Conservation (phyloP, 225 moss, liverwort and hornwort genomes). For the Climacium dendroides region DNA sequence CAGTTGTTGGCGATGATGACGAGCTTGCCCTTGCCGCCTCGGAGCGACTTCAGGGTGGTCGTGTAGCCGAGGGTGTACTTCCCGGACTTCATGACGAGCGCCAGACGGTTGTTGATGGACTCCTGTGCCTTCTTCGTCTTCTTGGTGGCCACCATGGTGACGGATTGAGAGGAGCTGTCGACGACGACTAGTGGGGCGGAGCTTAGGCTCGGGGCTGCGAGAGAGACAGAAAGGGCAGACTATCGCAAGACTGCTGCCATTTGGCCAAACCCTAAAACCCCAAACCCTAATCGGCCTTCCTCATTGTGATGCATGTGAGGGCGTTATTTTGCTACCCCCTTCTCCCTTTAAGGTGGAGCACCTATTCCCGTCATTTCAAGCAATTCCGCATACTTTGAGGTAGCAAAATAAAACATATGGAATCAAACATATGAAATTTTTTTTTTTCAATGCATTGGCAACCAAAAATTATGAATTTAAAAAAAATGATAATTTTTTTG, state of each 20-base stretch:
- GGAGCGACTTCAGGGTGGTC: background rate
- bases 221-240: background rate
- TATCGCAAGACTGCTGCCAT: background rate
- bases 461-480: background rate
- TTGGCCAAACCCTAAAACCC: background rate
- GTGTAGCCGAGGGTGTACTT: conserved; percentile 9
- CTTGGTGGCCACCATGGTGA: background rate
- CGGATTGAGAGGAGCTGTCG: background rate
- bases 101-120: conserved; percentile 2
- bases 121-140: conserved; percentile 6
- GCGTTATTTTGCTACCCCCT: background rate
- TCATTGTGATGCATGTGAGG: background rate
- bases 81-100: conserved; percentile 6
- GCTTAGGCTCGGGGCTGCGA: background rate
- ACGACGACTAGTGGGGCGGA: background rate
- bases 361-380: background rate
- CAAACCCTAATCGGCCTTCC: background rate
- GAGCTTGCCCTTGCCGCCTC: conserved; percentile 5
- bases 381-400: too few species aligned
- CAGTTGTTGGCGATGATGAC: conserved; percentile 27
- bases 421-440: background rate
- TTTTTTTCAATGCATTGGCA: background rate
- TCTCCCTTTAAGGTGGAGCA: background rate
- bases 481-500: background rate
- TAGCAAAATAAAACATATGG: too few species aligned